Evolutionary conservation across 2,329 filamentous ascomycete genomes (phyloP).

Genomic region (Microdochium paspali): DNA sequence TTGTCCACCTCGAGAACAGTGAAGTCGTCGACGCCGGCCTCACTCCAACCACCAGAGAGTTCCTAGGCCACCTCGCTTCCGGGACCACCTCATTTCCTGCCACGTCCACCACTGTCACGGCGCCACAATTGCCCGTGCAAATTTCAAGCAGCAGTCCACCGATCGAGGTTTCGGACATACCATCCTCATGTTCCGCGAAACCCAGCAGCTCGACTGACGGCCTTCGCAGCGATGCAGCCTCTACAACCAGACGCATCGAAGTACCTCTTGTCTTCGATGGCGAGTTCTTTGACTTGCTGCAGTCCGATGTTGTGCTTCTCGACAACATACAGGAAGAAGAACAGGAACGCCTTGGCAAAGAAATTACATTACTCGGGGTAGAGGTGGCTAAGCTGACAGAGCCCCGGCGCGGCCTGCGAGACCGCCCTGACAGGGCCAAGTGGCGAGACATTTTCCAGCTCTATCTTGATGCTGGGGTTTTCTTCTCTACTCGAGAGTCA

Average conservation of each 20-base stretch:
- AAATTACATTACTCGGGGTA: constrained; percentile 56
- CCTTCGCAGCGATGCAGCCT: too few species aligned
- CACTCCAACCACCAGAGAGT: constrained; percentile 52
- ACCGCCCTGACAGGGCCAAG: constrained; percentile 26
- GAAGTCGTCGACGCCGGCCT: constrained; percentile 59
- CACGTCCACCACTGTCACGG: not conserved
- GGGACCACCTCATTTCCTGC: constrained; percentile 10
- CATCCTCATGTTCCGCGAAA: not conserved
- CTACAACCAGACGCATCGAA: constrained; percentile 41
- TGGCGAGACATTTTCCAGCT: constrained; percentile 79
- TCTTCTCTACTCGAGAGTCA: constrained; percentile 69
- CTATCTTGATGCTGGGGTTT: constrained; percentile 71
- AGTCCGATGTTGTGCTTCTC: constrained; percentile 60
- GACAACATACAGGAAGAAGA: constrained; percentile 60
- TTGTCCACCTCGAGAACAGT: constrained; percentile 57
- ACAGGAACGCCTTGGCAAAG: constrained; percentile 48
- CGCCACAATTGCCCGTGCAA: not conserved
- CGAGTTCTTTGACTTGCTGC: constrained; percentile 71
- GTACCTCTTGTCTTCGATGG: constrained; percentile 68
- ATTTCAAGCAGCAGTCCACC: not conserved
- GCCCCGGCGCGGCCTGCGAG: constrained; percentile 47
- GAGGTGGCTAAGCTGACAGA: constrained; percentile 56
- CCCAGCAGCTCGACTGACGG: not conserved
- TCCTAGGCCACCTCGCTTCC: constrained; percentile 51
- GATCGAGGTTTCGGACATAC: not conserved